Evolutionary conservation across 768 basidiomycete genomes (phyloP).

Genomic region (Thelephora ganbajun): DNA sequence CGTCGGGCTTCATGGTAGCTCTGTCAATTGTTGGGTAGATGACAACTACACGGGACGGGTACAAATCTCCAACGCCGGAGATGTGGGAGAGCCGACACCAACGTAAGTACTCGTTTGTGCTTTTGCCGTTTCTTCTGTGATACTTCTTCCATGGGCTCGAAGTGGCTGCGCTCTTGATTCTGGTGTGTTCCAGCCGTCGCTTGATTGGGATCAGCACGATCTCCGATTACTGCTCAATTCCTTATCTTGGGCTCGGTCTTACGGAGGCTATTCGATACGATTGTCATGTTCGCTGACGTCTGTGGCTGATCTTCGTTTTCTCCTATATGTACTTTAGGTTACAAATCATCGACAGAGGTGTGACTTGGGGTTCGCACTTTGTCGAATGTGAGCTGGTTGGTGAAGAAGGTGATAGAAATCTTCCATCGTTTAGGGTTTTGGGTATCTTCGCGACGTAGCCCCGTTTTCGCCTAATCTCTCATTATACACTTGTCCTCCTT

Average conservation of each 20-base stretch:
- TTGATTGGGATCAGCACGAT: background rate
- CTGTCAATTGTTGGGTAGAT: slow-evolving; percentile 93
- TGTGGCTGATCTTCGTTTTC: background rate
- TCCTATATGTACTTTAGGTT: slow-evolving; percentile 32
- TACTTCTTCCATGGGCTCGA: no score
- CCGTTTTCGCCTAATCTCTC: background rate
- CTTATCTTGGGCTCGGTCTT: no score
- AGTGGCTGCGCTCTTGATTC: no score
- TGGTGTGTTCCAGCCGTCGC: background rate
- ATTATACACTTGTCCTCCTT: background rate
- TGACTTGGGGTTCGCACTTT: slow-evolving; percentile 81
- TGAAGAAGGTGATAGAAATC: slow-evolving; percentile 61
- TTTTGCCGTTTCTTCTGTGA: background rate
- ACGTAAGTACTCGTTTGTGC: slow-evolving; percentile 38
- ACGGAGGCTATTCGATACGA: no score
- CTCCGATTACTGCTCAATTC: no score
- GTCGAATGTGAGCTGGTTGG: slow-evolving; percentile 85
- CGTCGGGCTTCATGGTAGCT: slow-evolving; percentile 42
- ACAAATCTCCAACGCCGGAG: slow-evolving; percentile 64
- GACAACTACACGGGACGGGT: slow-evolving; percentile 78
- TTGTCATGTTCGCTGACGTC: background rate
- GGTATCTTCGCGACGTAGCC: slow-evolving; percentile 72
- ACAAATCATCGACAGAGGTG: slow-evolving; percentile 74
- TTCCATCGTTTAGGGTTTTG: slow-evolving; percentile 79
- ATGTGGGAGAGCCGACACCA: slow-evolving; percentile 45